Evolutionary conservation across 2,329 filamentous ascomycete species (phyloP).

Genomic region (Colletotrichum godetiae): DNA sequence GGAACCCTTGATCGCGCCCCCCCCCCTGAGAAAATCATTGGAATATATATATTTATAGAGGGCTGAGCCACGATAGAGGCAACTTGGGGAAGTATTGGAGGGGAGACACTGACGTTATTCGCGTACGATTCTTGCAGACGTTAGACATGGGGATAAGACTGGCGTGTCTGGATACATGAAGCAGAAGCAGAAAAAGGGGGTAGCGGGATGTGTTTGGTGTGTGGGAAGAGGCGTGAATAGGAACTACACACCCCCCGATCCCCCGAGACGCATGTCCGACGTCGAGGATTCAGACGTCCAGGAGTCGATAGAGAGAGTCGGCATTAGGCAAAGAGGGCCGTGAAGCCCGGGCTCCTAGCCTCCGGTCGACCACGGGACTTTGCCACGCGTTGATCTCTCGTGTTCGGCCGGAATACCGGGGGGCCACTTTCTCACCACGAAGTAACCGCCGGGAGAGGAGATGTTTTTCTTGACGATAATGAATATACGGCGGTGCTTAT

Average conservation of each 20-base stretch:
- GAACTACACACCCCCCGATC: conserved; percentile 3
- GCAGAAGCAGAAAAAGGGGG: conserved; percentile 5
- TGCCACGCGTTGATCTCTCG: conserved; percentile 34
- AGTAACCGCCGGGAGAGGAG: neutral
- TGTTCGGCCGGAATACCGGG: conserved; percentile 31
- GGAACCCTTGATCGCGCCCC: conserved; percentile 30
- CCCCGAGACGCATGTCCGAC: conserved; percentile 27
- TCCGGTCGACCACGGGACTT: conserved; percentile 30
- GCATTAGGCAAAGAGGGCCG: conserved; percentile 7
- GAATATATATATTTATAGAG: conserved; percentile 33
- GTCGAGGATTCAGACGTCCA: conserved; percentile 2
- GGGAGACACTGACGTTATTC: conserved; percentile 28
- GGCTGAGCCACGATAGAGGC: conserved; percentile 29
- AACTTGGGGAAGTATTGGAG: neutral
- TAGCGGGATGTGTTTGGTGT: conserved; percentile 1
- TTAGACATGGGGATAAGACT: conserved; percentile 7
- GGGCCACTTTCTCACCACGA: neutral
- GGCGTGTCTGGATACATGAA: neutral
- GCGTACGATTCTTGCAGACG: conserved; percentile 21
- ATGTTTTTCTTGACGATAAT: conserved; percentile 5
- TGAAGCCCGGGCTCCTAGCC: conserved; percentile 19
- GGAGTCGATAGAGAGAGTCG: neutral
- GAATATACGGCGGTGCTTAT: conserved; percentile 13
- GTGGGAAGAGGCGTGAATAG: neutral
- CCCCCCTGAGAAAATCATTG: conserved; percentile 35